These are phyloP conservation scores for Ilyonectria destructans DNA, from an alignment of 2,329 filamentous ascomycete genomes.

Conservation along the genomic window DNA sequence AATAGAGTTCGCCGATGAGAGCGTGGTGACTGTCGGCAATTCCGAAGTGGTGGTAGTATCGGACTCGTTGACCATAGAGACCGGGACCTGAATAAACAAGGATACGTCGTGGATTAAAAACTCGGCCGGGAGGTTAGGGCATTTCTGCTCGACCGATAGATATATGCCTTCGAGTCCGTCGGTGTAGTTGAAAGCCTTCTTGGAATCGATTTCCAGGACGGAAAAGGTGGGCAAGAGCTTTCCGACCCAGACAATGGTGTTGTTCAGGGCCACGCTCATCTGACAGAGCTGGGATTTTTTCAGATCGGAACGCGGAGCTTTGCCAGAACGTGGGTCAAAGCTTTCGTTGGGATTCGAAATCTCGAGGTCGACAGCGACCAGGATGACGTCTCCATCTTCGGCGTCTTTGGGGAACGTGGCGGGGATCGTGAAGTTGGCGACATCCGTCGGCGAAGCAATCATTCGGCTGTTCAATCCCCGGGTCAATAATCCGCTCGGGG, in stretches of 20 bases:
- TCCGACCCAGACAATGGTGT: slow-evolving; percentile 18
- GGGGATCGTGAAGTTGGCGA: slow-evolving; percentile 9
- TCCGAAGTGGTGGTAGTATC: background rate
- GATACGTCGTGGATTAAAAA: slow-evolving; percentile 14
- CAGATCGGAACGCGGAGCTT: slow-evolving; percentile 14
- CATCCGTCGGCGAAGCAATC: background rate
- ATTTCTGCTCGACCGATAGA: slow-evolving; percentile 11
- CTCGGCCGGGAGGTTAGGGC: slow-evolving; percentile 11
- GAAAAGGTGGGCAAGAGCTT: slow-evolving; percentile 16
- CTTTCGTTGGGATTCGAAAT: slow-evolving; percentile 18
- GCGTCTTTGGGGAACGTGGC: slow-evolving; percentile 3
- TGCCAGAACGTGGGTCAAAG: slow-evolving; percentile 17
- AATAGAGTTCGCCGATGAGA: background rate
- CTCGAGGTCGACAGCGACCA: slow-evolving; percentile 14
- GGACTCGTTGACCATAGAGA: background rate
- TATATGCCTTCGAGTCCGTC: background rate
- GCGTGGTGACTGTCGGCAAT: background rate
- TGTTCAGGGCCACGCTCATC: slow-evolving; percentile 6
- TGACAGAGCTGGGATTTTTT: slow-evolving; percentile 3
- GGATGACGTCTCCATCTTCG: slow-evolving; percentile 21
- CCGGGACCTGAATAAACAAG: slow-evolving; percentile 1
- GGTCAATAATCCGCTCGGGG: background rate
- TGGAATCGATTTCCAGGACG: slow-evolving; percentile 9
- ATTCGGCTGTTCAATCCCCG: background rate
- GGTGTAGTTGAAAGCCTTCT: slow-evolving; percentile 11